phyloP scores from a whole-genome alignment of 129 eudicot genomes.

The Centella asiatica region DNA sequence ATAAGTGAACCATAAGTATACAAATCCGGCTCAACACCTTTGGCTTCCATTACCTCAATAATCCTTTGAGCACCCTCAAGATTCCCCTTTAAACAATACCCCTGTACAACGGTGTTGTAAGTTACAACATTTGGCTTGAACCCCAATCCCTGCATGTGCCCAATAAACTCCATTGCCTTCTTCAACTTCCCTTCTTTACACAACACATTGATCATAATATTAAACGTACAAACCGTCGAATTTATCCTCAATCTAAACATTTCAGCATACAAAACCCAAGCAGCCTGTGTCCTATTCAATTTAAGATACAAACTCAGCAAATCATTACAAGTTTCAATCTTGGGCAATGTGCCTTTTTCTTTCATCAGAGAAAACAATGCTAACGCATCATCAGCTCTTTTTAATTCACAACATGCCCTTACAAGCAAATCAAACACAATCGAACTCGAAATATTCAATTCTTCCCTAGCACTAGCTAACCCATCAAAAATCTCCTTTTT shows the following conservation, averaged over 20 bases:
- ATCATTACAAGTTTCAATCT: constrained; percentile 48
- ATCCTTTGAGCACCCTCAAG: constrained; percentile 47
- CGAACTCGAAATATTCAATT: constrained; percentile 24
- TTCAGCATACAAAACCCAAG: constrained; percentile 59
- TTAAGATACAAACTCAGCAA: constrained; percentile 49
- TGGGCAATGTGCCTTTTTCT: constrained; percentile 27
- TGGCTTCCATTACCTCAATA: constrained; percentile 34
- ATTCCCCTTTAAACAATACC: constrained; percentile 43
- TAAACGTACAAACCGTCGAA: constrained; percentile 42
- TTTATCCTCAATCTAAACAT: constrained; percentile 52
- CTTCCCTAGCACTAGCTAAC: constrained; percentile 31
- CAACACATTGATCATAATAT: constrained; percentile 63
- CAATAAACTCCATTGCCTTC: constrained; percentile 46
- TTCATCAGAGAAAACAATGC: constrained; percentile 48
- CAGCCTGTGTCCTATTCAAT: constrained; percentile 21
- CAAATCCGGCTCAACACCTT: constrained; percentile 41
- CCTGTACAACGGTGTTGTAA: constrained; percentile 58
- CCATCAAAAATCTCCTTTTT: constrained; percentile 29
- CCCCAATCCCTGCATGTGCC: constrained; percentile 49
- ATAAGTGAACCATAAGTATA: constrained; percentile 51
- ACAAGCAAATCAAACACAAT: constrained; percentile 42
- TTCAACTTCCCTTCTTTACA: constrained; percentile 64
- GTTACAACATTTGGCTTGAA: constrained; percentile 53
- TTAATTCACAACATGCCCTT: constrained; percentile 48
- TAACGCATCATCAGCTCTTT: constrained; percentile 39